A percentile compares a stretch with the other conserved stretches of the same genome.
These are phyloP conservation scores for Tricholoma hemisulphureum DNA, from an alignment of 768 basidiomycete genomes.

Conservation along the genomic window DNA sequence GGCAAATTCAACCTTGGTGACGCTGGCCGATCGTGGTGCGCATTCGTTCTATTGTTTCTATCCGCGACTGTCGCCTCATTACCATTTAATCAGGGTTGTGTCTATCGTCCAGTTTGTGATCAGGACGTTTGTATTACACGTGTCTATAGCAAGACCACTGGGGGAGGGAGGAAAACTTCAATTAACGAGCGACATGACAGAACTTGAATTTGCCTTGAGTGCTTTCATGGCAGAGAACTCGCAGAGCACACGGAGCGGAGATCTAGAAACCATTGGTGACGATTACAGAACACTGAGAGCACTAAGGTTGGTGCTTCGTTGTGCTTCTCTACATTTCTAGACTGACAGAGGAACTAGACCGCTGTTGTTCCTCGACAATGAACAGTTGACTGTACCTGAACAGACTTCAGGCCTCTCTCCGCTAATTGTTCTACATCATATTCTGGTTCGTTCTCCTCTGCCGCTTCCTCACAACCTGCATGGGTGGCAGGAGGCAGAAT, in stretches of 20 bases:
- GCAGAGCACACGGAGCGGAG: conserved; percentile 59
- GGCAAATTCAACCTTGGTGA: conserved; percentile 71
- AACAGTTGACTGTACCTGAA: conserved; percentile 58
- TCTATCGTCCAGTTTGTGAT: conserved; percentile 78
- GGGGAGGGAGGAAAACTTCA: conserved; percentile 94
- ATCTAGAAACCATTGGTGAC: conserved; percentile 75
- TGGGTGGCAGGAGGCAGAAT: conserved; percentile 94
- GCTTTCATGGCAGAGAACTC: conserved; percentile 66
- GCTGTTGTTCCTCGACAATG: conserved; percentile 84
- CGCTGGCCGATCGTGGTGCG: conserved; percentile 69
- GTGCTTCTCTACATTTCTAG: not conserved
- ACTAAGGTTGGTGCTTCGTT: conserved; percentile 60
- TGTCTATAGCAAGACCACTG: conserved; percentile 88
- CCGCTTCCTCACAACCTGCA: conserved; percentile 86
- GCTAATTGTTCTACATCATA: conserved; percentile 86
- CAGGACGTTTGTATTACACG: conserved; percentile 85
- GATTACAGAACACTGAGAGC: conserved; percentile 86
- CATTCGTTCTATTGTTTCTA: conserved; percentile 1
- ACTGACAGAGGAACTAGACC: conserved; percentile 49
- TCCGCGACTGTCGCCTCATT: not conserved
- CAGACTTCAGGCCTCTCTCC: conserved; percentile 79
- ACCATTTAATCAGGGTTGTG: conserved; percentile 44
- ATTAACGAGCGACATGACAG: conserved; percentile 93
- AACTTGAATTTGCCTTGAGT: conserved; percentile 89
- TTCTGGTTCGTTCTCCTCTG: conserved; percentile 84